Conservation (phyloP, 805 yeast species). For the Metschnikowia lachancei region DNA sequence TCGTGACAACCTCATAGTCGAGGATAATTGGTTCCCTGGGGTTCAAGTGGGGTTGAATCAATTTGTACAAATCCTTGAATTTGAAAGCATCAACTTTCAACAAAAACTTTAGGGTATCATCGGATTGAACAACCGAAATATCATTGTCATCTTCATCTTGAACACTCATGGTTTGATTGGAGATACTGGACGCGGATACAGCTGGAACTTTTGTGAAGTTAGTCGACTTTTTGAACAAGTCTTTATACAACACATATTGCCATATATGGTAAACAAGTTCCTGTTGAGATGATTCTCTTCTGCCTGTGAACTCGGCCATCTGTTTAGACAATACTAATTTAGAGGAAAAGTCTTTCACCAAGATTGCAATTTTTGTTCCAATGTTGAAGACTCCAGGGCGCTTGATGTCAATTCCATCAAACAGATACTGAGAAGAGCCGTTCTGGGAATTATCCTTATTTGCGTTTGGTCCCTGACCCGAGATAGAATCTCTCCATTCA, state of each 20-base stretch:
- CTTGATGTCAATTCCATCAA: conserved; percentile 87
- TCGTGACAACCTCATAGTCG: conserved; percentile 74
- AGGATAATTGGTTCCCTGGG: conserved; percentile 81
- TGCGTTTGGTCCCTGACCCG: conserved; percentile 16
- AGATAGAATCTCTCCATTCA: conserved; percentile 83
- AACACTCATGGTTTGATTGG: conserved; percentile 18
- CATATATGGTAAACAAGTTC: conserved; percentile 77
- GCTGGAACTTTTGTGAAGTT: conserved; percentile 37
- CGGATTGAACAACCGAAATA: conserved; percentile 37
- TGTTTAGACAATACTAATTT: conserved; percentile 60
- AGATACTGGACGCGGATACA: conserved; percentile 28
- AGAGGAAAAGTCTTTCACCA: conserved; percentile 70
- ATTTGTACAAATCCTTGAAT: conserved; percentile 70
- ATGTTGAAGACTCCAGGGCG: conserved; percentile 63
- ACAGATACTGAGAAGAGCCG: conserved; percentile 31
- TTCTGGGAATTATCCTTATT: conserved; percentile 23
- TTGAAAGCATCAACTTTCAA: conserved; percentile 54
- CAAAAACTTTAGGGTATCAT: conserved; percentile 45
- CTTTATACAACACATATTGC: conserved; percentile 73
- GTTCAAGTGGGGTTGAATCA: conserved; percentile 63
- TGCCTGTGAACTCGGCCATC: conserved; percentile 70
- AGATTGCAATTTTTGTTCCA: conserved; percentile 66
- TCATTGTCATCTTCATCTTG: conserved; percentile 31
- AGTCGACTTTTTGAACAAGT: conserved; percentile 41
- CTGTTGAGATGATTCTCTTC: conserved; percentile 77